Conservation (phyloP, 225 moss, liverwort and hornwort genomes). For the Sphagnum contortum region DNA sequence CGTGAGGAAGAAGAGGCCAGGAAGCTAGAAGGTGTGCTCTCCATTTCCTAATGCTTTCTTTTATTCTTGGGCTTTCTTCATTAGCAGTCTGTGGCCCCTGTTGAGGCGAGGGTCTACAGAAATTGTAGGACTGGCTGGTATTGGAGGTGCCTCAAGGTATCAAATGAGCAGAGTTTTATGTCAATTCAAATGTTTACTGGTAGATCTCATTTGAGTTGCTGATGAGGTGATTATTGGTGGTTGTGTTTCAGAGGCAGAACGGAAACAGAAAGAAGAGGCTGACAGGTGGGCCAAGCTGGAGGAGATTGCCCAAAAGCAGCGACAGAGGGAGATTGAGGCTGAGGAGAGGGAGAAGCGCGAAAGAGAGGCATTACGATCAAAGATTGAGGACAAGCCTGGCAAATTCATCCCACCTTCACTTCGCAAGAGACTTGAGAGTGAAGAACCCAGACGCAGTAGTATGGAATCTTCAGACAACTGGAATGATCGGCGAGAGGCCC, state of each 20-base stretch:
- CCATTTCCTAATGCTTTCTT: neutral
- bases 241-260: slow-evolving; percentile 61
- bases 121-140: too few species aligned
- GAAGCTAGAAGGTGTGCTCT: slow-evolving; percentile 69
- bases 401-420: slow-evolving; percentile 74
- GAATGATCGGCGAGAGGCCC: neutral
- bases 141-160: too few species aligned
- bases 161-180: neutral
- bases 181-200: neutral
- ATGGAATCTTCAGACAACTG: slow-evolving; percentile 10
- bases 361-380: slow-evolving; percentile 42
- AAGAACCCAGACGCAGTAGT: slow-evolving; percentile 13
- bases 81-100: too few species aligned
- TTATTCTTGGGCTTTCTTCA: neutral
- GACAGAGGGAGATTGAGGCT: slow-evolving; percentile 72
- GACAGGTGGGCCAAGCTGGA: slow-evolving; percentile 73
- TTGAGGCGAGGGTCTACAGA: neutral
- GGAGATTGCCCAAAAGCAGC: slow-evolving; percentile 78
- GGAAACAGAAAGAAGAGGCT: slow-evolving; percentile 61
- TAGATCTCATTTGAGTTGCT: neutral
- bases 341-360: slow-evolving; percentile 84
- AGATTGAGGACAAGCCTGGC: slow-evolving; percentile 43
- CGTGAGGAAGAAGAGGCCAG: slow-evolving; percentile 81
- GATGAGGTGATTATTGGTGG: neutral
- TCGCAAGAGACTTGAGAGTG: slow-evolving; percentile 51